Base-by-base conservation (phyloP, 352 stramenopile species). In the Aphanomyces euteiches region DNA sequence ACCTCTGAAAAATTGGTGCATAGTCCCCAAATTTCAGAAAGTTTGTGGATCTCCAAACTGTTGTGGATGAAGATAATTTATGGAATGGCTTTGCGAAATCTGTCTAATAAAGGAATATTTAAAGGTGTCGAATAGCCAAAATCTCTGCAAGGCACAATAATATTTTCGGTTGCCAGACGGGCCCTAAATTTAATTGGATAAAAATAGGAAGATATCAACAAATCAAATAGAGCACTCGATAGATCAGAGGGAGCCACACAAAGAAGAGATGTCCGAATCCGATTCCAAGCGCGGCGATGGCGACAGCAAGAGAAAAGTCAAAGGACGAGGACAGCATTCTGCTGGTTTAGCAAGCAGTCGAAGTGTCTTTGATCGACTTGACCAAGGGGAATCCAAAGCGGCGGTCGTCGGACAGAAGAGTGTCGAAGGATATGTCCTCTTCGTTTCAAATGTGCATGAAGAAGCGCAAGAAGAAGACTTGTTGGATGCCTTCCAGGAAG, bases 391-490 rank as follows among this genome's bases (percentile, higher is more conserved):
- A 36, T 65, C 34, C 56, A 66, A 57, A 36, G 36, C 17, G 41
- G 70, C 76, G 60, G 56, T 69, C 66, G 4, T 65, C 19, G 84
- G 83, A 7, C 78, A 93, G 28, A 80, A 88, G 67, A 96, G 87
- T 60, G 89, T 98, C 6, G 96, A 99, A 77, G 96, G 96, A n/a
- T 99, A 95, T 92, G 88, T 98, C 48, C 74, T 98, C 12, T 98
- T 99, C 75, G 92, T 98, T 38, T 96, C 85, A 13, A 92, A 93
- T 67, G 82, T 99, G 45, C 92, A 99, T 73, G 90, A 98, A 74
- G 96, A 98, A 75, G 95, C 95, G 12, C 90, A 98, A 74, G 94
- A 99, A 72, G 96, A 99, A 73, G 92, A 99, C 75, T 78, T 99
- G 54, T 79, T 98, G 64, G 96, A 99, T 74, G 84, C 82, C 4